Base-by-base conservation (phyloP, 345 rosid genomes). In the Arabidopsis arenosa region DNA sequence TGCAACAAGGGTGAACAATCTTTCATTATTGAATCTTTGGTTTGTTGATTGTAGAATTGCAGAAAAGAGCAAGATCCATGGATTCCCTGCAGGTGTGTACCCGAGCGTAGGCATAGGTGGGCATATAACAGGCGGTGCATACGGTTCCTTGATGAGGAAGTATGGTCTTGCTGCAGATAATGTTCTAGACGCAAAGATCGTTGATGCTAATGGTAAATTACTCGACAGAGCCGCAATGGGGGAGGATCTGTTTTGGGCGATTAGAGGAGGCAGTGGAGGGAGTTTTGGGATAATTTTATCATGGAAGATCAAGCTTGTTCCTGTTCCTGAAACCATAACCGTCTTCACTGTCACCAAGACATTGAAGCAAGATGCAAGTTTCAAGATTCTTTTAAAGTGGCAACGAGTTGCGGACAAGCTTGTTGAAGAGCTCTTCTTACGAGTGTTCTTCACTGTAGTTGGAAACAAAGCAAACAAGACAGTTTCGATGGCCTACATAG, bases 111-210 rank as follows among this genome's bases (percentile, higher is more conserved):
- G 93, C 39, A 35, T 84, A 45, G 92, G 89, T 13, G 89, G 91
- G 2, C 85, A 87, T 65, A 81, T 87, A 61, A 87, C 87, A 1
- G 91, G 91, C 0, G 86, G 91, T 26, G 96, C 83, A 2, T 86
- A 86, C 45, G 93, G 93, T 39, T 35, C 86, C 52, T 77, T 90
- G 90, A 79, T 90, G 93, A 81, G 92, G 62, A 90, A 84, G 78
- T 87, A 72, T 47, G 96, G 93, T 35, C 91, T 88, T 13, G 93
- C 87, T 32, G 91, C 83, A 4, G 96, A 90, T 45, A 90, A 90
- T 70, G 89, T 86, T 5, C 40, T 86, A 0, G 91, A 90, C 69
- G 96, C 91, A 43, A 76, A 80, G 56, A 86, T 90, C 1, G 75
- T 90, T 3, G 89, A 85, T 54, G 86, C 55, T 15, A 72, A 77